These are phyloP conservation scores for Macrophomina phaseolina DNA, from an alignment of 2,329 filamentous ascomycete species.

Conservation along the genomic window DNA sequence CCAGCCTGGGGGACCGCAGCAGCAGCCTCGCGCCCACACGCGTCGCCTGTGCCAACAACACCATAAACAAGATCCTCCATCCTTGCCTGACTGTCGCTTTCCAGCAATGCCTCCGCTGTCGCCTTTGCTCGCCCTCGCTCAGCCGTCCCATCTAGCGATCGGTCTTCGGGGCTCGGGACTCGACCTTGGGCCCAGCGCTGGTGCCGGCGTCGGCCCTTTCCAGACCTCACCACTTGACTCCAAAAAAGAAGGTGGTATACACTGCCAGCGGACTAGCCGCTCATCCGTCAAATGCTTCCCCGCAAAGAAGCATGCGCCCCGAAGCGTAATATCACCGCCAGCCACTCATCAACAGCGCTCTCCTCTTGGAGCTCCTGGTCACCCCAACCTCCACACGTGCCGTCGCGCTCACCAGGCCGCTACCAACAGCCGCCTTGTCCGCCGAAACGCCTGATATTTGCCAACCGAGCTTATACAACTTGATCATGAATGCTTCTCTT, in stretches of 20 bases:
- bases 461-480: background rate
- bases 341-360: slow-evolving; percentile 2
- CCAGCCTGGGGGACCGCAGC: background rate
- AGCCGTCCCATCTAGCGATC: background rate
- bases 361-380: background rate
- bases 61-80: background rate
- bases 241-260: slow-evolving; percentile 26
- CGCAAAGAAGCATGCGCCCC: slow-evolving; percentile 21
- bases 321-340: slow-evolving; percentile 16
- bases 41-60: background rate
- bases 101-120: background rate
- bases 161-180: background rate
- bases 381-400: slow-evolving; percentile 12
- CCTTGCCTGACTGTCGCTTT: background rate
- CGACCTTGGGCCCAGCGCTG: background rate
- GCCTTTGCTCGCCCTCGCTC: background rate
- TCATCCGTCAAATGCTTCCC: slow-evolving; percentile 1
- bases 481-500: background rate
- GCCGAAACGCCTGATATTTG: background rate
- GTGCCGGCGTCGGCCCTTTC: background rate
- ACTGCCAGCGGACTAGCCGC: background rate
- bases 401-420: background rate
- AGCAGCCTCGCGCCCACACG: background rate
- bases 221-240: slow-evolving; percentile 2
- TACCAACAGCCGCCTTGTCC: background rate